Percentiles rank a stretch among this genome's conserved stretches.
Evolutionary conservation across 768 basidiomycete genomes (phyloP).

Genomic region (Tephrocybe sp.): DNA sequence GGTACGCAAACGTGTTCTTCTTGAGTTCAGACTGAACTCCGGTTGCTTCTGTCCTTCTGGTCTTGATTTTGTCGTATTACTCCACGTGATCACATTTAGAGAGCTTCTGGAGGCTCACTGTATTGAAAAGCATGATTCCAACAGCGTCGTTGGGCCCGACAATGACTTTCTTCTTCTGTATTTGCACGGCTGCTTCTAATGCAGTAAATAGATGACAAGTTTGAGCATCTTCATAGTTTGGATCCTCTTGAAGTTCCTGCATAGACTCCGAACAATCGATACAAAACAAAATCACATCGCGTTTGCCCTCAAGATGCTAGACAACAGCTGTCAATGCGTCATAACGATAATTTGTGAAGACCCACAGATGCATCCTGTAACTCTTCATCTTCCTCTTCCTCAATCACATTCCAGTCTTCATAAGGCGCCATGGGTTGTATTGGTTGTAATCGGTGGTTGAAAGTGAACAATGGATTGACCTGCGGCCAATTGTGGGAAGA

Average conservation of each 20-base stretch:
- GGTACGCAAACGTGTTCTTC: conserved; percentile 67
- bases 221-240: conserved; percentile 59
- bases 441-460: background rate
- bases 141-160: conserved; percentile 86
- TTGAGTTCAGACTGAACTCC: conserved; percentile 56
- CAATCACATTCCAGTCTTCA: conserved; percentile 78
- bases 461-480: background rate
- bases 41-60: conserved; percentile 31
- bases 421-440: conserved; percentile 49
- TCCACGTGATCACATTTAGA: conserved; percentile 1
- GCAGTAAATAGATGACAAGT: conserved; percentile 78
- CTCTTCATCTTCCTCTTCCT: conserved; percentile 83
- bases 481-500: background rate
- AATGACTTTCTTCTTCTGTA: conserved; percentile 88
- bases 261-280: conserved; percentile 94
- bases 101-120: conserved; percentile 48
- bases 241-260: conserved; percentile 68
- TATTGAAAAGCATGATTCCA: conserved; percentile 91
- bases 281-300: conserved; percentile 91
- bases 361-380: conserved; percentile 66
- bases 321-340: background rate
- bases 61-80: conserved; percentile 26
- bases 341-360: background rate
- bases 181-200: conserved; percentile 79
- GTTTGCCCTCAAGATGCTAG: conserved; percentile 68